Evolutionary conservation across 2,329 filamentous ascomycete species (phyloP), one percentile per base, ranked within the genome.

Genomic region (Fusarium neocosmosporiellum): DNA sequence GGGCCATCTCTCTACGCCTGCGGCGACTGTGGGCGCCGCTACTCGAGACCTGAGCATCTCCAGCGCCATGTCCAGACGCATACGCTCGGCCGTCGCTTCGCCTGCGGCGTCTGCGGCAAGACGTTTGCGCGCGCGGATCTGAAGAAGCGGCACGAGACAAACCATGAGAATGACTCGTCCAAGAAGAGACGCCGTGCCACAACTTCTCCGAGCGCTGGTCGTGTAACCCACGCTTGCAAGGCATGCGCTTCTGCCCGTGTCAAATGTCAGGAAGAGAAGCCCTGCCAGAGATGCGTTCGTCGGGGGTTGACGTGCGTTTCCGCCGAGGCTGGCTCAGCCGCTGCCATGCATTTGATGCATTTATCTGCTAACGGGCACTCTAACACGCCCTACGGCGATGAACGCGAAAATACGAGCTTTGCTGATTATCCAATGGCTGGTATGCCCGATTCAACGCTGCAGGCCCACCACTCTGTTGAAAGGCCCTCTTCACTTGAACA

Each of bases 191-290:
- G 86, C 37, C 83, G 86, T 14, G 83, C 84, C 59, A 82, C 83
- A 48, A 78, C 84, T 2, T 84, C 84, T 1, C 84, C 85, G 4
- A 84, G 81, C 18, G 81, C 84, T 3, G 84, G 85, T 22, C 85
- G 87, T 14, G 87, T 89, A 13, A 86, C 84, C 11, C 86, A 88
- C 70, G 87, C 87, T 16, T 89, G 87, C 70, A 83, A 84, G 27
- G 80, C 85, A 11, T 89, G 87, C 70, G 87, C 87, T 5, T 77
- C 83, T 20, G 87, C 87, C 13, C 82, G 87, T 22, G 86, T 89
- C 50, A 89, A 88, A 72, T 89, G 87, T 68, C 86, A 88, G 68
- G 87, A 89, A 65, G 76, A 81, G 24, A 89, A 89, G 78, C 87
- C 87, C 34, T 89, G 87, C 74, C 83, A 84, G 20, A 83, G 87